Percentiles rank a stretch among this genome's conserved stretches.
These are phyloP conservation scores for Huntiella bhutanensis DNA, from an alignment of 2,329 filamentous ascomycete genomes.

Conservation along the genomic window DNA sequence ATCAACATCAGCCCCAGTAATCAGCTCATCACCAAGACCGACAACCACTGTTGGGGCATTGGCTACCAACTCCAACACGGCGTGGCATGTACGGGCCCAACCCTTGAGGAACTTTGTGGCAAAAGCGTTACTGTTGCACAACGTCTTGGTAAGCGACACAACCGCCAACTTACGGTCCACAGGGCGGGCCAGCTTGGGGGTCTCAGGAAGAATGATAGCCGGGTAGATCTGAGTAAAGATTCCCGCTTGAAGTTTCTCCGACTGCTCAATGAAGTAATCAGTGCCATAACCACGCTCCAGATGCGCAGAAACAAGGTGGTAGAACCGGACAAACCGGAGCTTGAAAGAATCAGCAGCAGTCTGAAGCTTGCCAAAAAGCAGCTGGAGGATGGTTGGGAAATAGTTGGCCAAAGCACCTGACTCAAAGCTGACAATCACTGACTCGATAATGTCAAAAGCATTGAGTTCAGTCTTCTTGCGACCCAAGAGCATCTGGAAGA, in stretches of 20 bases:
- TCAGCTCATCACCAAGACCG: constrained; percentile 52
- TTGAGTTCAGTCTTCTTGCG: constrained; percentile 70
- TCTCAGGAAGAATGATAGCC: constrained; percentile 69
- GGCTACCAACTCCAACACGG: constrained; percentile 72
- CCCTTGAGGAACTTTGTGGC: constrained; percentile 68
- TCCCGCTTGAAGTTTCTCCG: constrained; percentile 62
- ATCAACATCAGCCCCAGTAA: constrained; percentile 79
- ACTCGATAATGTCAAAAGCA: constrained; percentile 79
- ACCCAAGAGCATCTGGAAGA: constrained; percentile 78
- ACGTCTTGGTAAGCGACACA: constrained; percentile 78
- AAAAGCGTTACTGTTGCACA: constrained; percentile 73
- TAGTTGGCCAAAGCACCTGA: constrained; percentile 51
- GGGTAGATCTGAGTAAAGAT: constrained; percentile 77
- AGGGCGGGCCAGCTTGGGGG: constrained; percentile 70
- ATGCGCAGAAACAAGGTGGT: constrained; percentile 71
- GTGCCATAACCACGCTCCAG: constrained; percentile 67
- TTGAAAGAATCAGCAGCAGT: constrained; percentile 57
- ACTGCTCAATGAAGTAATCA: constrained; percentile 75
- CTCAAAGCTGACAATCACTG: constrained; percentile 54
- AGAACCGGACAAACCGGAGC: constrained; percentile 79
- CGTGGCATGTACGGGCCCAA: constrained; percentile 78
- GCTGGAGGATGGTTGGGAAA: constrained; percentile 59
- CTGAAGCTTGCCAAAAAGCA: constrained; percentile 65
- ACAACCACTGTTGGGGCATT: constrained; percentile 57
- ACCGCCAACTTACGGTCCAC: constrained; percentile 87